Percentiles rank a stretch among this genome's conserved stretches.
Evolutionary conservation across 2,329 filamentous ascomycete species (phyloP).

Genomic region (Rhinocladiella similis): DNA sequence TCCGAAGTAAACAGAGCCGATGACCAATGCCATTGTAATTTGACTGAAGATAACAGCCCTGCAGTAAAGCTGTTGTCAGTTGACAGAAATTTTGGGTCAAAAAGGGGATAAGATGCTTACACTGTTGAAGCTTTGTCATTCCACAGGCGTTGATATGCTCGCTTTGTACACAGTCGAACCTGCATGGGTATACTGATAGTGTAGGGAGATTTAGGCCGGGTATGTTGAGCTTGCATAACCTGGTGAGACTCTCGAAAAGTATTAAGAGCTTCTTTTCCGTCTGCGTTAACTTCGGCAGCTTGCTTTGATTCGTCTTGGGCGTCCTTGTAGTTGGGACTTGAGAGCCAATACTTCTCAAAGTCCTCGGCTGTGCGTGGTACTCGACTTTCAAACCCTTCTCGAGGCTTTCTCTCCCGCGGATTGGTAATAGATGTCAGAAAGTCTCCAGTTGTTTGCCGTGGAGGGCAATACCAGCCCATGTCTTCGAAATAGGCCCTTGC

Average conservation of each 20-base stretch:
- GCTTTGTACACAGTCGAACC: slow-evolving; percentile 55
- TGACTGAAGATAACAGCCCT: slow-evolving; percentile 63
- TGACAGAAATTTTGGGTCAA: slow-evolving; percentile 35
- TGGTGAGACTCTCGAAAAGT: slow-evolving; percentile 52
- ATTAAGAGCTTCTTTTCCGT: slow-evolving; percentile 59
- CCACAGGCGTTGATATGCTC: slow-evolving; percentile 67
- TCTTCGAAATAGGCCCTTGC: slow-evolving; percentile 66
- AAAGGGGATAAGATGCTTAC: slow-evolving; percentile 47
- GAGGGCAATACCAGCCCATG: slow-evolving; percentile 62
- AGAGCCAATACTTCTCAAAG: slow-evolving; percentile 60
- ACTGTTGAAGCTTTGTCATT: slow-evolving; percentile 56
- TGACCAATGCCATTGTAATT: slow-evolving; percentile 59
- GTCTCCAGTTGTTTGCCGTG: slow-evolving; percentile 65
- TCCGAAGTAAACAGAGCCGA: slow-evolving; percentile 68
- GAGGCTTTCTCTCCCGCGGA: slow-evolving; percentile 49
- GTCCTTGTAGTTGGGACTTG: slow-evolving; percentile 57
- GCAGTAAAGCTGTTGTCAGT: neutral
- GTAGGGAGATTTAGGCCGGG: slow-evolving; percentile 57
- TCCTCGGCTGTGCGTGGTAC: slow-evolving; percentile 58
- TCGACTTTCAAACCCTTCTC: slow-evolving; percentile 43
- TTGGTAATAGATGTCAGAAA: slow-evolving; percentile 66
- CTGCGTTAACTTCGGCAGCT: slow-evolving; percentile 51
- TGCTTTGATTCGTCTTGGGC: slow-evolving; percentile 53
- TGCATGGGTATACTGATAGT: slow-evolving; percentile 58
- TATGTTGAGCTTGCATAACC: slow-evolving; percentile 47